These are phyloP conservation scores for Sclerotinia spermophila DNA, from an alignment of 2,329 filamentous ascomycete species.

Conservation along the genomic window DNA sequence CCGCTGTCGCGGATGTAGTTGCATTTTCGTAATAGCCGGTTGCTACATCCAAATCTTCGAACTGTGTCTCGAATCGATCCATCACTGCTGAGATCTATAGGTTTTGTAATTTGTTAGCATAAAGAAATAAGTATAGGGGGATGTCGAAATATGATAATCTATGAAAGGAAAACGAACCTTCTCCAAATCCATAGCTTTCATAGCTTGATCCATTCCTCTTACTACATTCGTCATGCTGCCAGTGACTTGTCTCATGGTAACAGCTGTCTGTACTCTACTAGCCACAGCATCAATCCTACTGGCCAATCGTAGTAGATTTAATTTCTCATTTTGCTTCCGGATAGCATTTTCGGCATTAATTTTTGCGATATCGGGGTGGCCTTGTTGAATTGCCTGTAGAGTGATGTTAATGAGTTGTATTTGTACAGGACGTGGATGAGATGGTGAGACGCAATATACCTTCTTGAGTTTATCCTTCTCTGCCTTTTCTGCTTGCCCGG, in stretches of 20 bases:
- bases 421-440: neutral
- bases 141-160: neutral
- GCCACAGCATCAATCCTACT: constrained; percentile 58
- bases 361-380: constrained; percentile 57
- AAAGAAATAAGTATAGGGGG: neutral
- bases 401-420: constrained; percentile 11
- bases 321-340: constrained; percentile 59
- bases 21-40: constrained; percentile 69
- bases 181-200: constrained; percentile 61
- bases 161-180: constrained; percentile 43
- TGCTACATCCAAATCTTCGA: constrained; percentile 49
- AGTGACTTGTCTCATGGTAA: constrained; percentile 59
- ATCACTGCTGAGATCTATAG: constrained; percentile 59
- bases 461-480: constrained; percentile 62
- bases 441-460: constrained; percentile 35
- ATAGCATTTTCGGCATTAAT: constrained; percentile 62
- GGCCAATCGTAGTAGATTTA: constrained; percentile 55
- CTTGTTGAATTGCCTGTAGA: constrained; percentile 54
- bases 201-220: constrained; percentile 57
- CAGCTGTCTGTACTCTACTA: constrained; percentile 58
- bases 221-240: constrained; percentile 61
- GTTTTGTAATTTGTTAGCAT: neutral
- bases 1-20: constrained; percentile 73
- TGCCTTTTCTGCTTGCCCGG: constrained; percentile 56
- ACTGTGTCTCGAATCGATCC: constrained; percentile 60